phyloP scores from a whole-genome alignment of 2,329 filamentous ascomycete species.

The Myotisia sp. region DNA sequence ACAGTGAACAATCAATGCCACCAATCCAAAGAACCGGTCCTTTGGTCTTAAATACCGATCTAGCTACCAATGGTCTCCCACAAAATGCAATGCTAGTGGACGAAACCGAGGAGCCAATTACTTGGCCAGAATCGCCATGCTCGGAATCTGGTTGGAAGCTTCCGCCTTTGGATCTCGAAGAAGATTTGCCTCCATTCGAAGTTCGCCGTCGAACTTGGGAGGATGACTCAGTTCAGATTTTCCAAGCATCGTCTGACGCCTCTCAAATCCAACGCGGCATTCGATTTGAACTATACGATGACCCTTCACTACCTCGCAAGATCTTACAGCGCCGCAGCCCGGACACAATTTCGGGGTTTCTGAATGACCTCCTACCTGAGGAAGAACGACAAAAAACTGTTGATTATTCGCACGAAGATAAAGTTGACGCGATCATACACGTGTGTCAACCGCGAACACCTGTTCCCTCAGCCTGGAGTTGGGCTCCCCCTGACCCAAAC shows the following conservation, averaged over 20 bases:
- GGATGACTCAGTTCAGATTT: no score
- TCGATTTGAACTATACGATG: conserved; percentile 24
- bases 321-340: conserved; percentile 22
- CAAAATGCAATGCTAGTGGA: no score
- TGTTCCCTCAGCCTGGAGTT: conserved; percentile 21
- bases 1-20: no score
- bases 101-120: no score
- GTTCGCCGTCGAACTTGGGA: no score
- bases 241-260: conserved; percentile 26
- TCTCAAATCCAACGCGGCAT: conserved; percentile 25
- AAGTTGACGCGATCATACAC: conserved; percentile 27
- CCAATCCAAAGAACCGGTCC: no score
- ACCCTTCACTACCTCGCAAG: conserved; percentile 23
- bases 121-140: no score
- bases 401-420: conserved; percentile 23
- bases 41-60: no score
- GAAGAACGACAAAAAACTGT: conserved; percentile 17
- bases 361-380: conserved; percentile 18
- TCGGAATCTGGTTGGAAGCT: no score
- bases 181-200: no score
- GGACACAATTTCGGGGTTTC: conserved; percentile 22
- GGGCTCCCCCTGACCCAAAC: conserved; percentile 20
- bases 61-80: no score
- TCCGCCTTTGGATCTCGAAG: no score
- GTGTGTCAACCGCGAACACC: conserved; percentile 18